Percentiles rank a stretch among this genome's conserved stretches.
phyloP scores from a whole-genome alignment of 2,329 filamentous ascomycete genomes.

The Pseudocercospora vitis region DNA sequence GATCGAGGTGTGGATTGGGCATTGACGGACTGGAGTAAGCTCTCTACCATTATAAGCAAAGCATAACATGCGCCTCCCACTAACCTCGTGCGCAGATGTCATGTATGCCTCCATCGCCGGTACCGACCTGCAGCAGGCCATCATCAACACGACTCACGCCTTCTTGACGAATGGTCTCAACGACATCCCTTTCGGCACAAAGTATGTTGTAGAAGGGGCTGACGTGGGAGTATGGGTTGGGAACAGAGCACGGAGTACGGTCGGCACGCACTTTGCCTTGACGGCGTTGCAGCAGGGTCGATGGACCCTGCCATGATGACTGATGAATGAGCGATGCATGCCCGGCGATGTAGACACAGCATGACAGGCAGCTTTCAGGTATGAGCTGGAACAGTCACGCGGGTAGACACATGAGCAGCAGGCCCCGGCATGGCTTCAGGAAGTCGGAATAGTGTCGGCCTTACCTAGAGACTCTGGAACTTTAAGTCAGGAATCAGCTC shows the following conservation, averaged over 20 bases:
- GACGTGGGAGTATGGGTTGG: slow-evolving; percentile 28
- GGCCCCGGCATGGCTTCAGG: too few species aligned
- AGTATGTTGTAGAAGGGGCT: slow-evolving; percentile 27
- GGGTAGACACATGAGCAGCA: too few species aligned
- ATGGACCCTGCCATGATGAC: slow-evolving; percentile 17
- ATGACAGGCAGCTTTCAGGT: too few species aligned
- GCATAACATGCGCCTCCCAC: not conserved
- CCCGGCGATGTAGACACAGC: too few species aligned
- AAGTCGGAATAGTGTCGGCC: too few species aligned
- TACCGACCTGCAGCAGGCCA: slow-evolving; percentile 18
- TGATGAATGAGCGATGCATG: too few species aligned
- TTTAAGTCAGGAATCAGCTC: too few species aligned
- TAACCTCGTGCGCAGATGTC: slow-evolving; percentile 20
- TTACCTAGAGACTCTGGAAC: too few species aligned
- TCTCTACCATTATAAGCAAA: not conserved
- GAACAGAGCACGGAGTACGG: slow-evolving; percentile 30
- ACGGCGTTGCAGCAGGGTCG: slow-evolving; percentile 27
- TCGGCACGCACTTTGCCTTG: slow-evolving; percentile 30
- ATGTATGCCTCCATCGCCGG: slow-evolving; percentile 28
- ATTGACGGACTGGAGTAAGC: slow-evolving; percentile 31
- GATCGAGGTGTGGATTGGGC: slow-evolving; percentile 30
- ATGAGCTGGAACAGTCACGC: too few species aligned
- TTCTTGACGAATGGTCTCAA: slow-evolving; percentile 31
- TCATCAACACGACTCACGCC: slow-evolving; percentile 28
- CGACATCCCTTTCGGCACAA: slow-evolving; percentile 33